Evolutionary conservation across 257 asterid genomes (phyloP), one percentile per base, ranked within the genome.

Genomic region (Voacanga thouarsii): DNA sequence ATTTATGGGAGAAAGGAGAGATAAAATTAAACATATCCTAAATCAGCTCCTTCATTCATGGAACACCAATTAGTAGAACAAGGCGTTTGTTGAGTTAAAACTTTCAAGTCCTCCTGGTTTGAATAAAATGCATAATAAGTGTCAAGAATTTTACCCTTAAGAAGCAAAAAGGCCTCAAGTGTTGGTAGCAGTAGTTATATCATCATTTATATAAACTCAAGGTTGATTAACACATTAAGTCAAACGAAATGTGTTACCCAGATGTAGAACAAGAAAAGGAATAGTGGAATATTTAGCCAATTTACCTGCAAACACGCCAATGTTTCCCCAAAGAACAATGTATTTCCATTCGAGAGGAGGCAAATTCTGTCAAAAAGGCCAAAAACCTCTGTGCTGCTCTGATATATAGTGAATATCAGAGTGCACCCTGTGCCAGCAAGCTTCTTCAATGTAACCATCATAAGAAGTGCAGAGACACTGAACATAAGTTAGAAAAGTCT

Each of bases 361-460:
- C 99, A 96, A 77, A 96, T 96, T 75, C 96, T 86, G 85, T 96
- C 99, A 60, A 96, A 96, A 84, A 96, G 98, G 84, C 99, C 99
- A 86, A 96, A 96, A 39, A 96, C 99, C 88, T 96, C 99, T 3
- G 99, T 93, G 89, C 98, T 96, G 89, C 99, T 96, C 85, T 96
- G 99, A 82, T 92, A 76, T 47, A 96, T 89, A 85, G 99, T 92
- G 90, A 96, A 96, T 79, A 96, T 89, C 21, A 96, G 89, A 72
- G 97, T 96, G 89, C 98, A 96, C 41, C 99, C 99, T 4, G 96
- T 92, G 84, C 97, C 92, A 28, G 99, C 97, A 69, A 96, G 98
- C 89, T 93, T 96, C 91, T 92, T 93, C 89, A 96, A 81, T 28
- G 97, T 96, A 49, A 96, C 99, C 99, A 96, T 96, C 99, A 96